Conservation (phyloP, 2,329 filamentous ascomycete species). For the Dactylellina drechsleri region DNA sequence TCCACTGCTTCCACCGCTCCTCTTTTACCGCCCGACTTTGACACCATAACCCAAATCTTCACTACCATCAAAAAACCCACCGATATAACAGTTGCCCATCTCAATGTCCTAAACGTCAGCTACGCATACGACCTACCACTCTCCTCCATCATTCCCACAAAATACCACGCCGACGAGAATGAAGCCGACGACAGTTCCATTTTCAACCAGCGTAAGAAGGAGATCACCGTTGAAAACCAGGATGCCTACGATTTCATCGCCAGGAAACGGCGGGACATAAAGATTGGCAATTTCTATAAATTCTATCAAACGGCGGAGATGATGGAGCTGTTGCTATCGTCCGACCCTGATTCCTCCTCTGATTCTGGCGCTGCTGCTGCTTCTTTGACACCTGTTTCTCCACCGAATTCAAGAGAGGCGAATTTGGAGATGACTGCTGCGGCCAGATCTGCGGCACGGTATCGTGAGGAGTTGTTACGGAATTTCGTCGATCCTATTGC, state of each 20-base stretch:
- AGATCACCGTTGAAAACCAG: constrained; percentile 33
- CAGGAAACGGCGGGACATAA: constrained; percentile 29
- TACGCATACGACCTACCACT: constrained; percentile 43
- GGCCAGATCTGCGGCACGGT: constrained; percentile 32
- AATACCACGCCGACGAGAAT: constrained; percentile 50
- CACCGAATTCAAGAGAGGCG: not conserved
- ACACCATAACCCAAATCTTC: constrained; percentile 23
- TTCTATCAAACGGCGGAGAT: constrained; percentile 49
- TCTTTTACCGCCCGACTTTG: constrained; percentile 11
- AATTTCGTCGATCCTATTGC: constrained; percentile 43
- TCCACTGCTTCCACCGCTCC: not conserved
- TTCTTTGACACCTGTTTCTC: not conserved
- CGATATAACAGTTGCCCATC: constrained; percentile 24
- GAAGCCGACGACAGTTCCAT: constrained; percentile 15
- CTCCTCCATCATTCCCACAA: constrained; percentile 33
- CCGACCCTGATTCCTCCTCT: not conserved
- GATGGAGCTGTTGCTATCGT: constrained; percentile 39
- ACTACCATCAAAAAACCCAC: constrained; percentile 42
- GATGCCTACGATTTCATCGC: constrained; percentile 51
- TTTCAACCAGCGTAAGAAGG: constrained; percentile 34
- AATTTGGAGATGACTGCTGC: constrained; percentile 9
- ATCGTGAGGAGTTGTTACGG: constrained; percentile 42
- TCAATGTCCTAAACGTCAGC: constrained; percentile 42
- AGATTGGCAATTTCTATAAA: constrained; percentile 51
- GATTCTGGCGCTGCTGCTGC: not conserved